Evolutionary conservation across 1,284 basidiomycete species (phyloP), one percentile per base, ranked within the genome.

Genomic region (Abortiporus biennis): DNA sequence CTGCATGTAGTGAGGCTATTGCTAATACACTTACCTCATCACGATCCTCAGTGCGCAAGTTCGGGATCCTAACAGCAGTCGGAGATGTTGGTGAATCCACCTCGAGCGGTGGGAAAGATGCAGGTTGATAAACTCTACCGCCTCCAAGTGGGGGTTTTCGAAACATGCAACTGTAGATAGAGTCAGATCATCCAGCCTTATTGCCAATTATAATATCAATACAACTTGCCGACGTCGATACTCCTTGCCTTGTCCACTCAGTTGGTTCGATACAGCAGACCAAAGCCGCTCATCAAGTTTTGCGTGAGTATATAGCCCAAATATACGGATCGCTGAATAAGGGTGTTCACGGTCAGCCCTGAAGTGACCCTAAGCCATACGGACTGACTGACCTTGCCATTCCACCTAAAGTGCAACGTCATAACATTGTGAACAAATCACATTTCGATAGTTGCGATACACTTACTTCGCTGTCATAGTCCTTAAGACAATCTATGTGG

Each of bases 221-320:
- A 32, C 11, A 24, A 41, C 59, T 35, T 38, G 74, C 74, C 74
- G 59, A 13, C 58, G 54, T 22, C 58, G 59, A 49, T 85, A 84
- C 47, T 78, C 71, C 40, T 65, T 68, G 6, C 81, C 78, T 50
- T 69, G 73, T 11, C 64, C 65, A 2, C 56, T 61, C 4, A 83
- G 63, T 35, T 80, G 74, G 4, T 62, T 57, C 1, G 72, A 70
- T 36, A 85, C 57, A 0, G 69, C 68, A 20, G 76, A 69, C 82
- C 82, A 84, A 29, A 78, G 64, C 20, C 68, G 68, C 38, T 62
- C 51, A 44, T 74, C 70, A 22, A 80, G 56, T 48, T 81, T 74
- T 0, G 73, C 69, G 43, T 82, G 80, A 0, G 76, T 81, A 43
- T 75, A 79, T 6, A 85, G 67, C 1, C 78, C 78, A 46, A 78